Evolutionary conservation across 2,329 filamentous ascomycete genomes (phyloP), one percentile per base, ranked within the genome.

Genomic region (Phaeosphaeriaceae sp.): DNA sequence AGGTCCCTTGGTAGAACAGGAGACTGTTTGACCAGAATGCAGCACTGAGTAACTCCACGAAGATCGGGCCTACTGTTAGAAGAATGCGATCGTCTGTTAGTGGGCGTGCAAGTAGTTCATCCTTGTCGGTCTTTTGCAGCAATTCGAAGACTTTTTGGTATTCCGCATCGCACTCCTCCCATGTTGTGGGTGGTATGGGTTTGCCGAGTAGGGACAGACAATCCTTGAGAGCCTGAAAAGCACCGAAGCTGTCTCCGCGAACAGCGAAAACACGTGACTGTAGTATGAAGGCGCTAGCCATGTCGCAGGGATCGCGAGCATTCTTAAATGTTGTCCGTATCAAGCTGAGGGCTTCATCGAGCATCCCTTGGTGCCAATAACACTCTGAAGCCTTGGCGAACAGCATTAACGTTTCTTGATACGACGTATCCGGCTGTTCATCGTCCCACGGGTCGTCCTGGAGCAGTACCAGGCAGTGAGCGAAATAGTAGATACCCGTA

Each of bases 401-500:
- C 1, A 76, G 62, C 42, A 75, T 88, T 61, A 96, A 83, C 0
- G 93, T 96, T 78, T 98, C 94, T 11, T 92, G 88, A 68, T 97
- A 97, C 47, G 88, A 90, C 0, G 91, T 89, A 72, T 97, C 94
- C 5, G 86, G 83, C 15, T 80, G 76, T 7, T 82, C 83, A 27
- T 90, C 88, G 44, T 86, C 82, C 94, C 94, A 98, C 0, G 91
- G 88, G 53, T 91, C 81, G 7, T 89, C 82, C 72, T 96, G 93
- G 15, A 98, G 82, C n/a, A 98, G 83, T 10, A 84, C 83, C 47
- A 97, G 84, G 49, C 92, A 93, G 54, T 88, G 86, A 46, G 85
- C 86, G 75, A 92, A 96, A 71, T 93, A 97, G 74, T 90, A 92
- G 7, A 92, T 85, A 0, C 92, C 92, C 2, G 92, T 95, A 2